Evolutionary conservation across 1,139 yeast genomes (phyloP), one percentile per base, ranked within the genome.

Genomic region (Pichiaceae sp.): DNA sequence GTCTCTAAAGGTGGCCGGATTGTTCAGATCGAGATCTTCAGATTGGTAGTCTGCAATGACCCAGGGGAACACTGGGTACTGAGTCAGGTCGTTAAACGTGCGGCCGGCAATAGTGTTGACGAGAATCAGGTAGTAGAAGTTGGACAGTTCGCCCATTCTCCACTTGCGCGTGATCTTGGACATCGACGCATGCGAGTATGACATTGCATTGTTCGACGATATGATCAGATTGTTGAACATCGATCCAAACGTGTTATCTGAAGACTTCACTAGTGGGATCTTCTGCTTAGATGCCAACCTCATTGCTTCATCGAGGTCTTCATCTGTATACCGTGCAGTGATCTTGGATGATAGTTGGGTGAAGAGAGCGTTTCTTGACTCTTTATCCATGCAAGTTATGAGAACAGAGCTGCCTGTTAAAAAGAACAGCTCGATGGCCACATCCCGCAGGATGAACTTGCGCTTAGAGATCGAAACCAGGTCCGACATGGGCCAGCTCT

Each of bases 11-110:
- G 78, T 62, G 12, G 63, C 61, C 0, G 84, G 78, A 46, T 82
- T 63, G 3, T 62, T 55, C 26, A 85, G 60, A 53, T 85, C 87
- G 16, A 85, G 60, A 4, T 59, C 66, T 1, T 72, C 75, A 46
- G 89, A 79, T 1, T 73, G 66, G 52, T 85, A 84, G 53, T 85
- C 94, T 0, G 93, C 78, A 42, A 85, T 68, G 0, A 85, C 84
- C 94, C 95, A 85, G 0, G 96, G 96, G 46, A 85, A 85, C 1
- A 85, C 82, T 0, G 95, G 95, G 52, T 85, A 85, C 47, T 85
- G 96, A 0, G 95, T 84, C 38, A 85, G 59, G 53, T 85, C 95
- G 56, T 85, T 85, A 55, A 78, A 83, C 0, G 95, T 84, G 46
- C 95, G 63, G 0, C 96, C 96, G 0, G 95, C 93, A 38, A 85